Evolutionary conservation across 441 rosid species (phyloP).

Genomic region (Pelargonium myrrhifolium): DNA sequence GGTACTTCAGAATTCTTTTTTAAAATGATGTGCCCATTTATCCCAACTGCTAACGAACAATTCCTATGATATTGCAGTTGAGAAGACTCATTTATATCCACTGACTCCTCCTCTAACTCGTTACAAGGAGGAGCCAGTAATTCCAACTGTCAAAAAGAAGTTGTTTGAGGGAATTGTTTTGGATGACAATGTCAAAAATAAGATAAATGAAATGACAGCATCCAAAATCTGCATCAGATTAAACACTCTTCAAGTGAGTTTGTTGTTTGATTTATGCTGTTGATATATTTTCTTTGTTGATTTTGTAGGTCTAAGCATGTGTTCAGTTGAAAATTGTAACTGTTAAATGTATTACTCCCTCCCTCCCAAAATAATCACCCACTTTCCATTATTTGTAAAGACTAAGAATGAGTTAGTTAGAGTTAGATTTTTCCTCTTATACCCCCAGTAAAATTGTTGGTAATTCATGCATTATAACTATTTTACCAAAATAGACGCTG

Average conservation of each 20-base stretch:
- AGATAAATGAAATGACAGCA: conserved; percentile 59
- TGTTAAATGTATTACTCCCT: too few species aligned
- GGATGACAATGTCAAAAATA: conserved; percentile 44
- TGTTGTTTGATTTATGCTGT: conserved; percentile 7
- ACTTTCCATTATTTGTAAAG: too few species aligned
- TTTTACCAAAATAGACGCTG: too few species aligned
- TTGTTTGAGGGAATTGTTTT: conserved; percentile 39
- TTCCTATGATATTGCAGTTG: conserved; percentile 54
- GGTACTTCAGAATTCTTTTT: conserved; percentile 4
- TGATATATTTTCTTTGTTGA: neutral
- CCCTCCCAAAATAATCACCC: too few species aligned
- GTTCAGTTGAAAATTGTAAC: neutral
- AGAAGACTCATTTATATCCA: conserved; percentile 68
- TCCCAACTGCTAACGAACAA: conserved; percentile 20
- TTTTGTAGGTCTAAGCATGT: conserved; percentile 7
- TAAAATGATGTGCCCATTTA: conserved; percentile 7
- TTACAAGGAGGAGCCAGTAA: conserved; percentile 50
- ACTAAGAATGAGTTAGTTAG: too few species aligned
- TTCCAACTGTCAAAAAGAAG: conserved; percentile 68
- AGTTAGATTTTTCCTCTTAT: too few species aligned
- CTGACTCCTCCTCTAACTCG: conserved; percentile 93
- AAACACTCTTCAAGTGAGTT: conserved; percentile 84
- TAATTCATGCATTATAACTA: too few species aligned
- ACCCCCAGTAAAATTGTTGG: too few species aligned
- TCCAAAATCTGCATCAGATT: conserved; percentile 84